phyloP scores from a whole-genome alignment of 2,329 filamentous ascomycete species.

The Fusarium coicis region DNA sequence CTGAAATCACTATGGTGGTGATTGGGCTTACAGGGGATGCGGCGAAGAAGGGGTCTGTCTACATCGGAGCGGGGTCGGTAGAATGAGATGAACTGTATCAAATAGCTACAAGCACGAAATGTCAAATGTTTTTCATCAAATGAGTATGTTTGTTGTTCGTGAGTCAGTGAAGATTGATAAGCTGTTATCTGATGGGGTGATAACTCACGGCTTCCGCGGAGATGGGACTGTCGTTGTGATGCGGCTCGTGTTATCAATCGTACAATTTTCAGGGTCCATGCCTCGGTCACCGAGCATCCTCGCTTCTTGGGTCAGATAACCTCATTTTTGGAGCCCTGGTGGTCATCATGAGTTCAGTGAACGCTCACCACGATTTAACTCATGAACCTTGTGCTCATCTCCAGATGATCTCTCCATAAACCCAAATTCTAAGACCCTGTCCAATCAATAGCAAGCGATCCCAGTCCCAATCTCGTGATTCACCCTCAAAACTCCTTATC shows the following conservation, averaged over 20 bases:
- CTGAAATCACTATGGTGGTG: slow-evolving; percentile 20
- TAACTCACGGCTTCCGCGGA: not conserved
- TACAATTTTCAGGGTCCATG: not conserved
- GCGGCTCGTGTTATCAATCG: not conserved
- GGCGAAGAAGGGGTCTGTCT: not conserved
- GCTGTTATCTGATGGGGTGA: slow-evolving; percentile 7
- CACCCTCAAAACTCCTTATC: slow-evolving; percentile 15
- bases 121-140: slow-evolving; percentile 19
- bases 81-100: slow-evolving; percentile 36
- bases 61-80: slow-evolving; percentile 6
- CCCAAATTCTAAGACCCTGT: not conserved
- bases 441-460: not conserved
- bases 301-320: not conserved
- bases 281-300: not conserved
- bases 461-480: slow-evolving; percentile 14
- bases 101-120: slow-evolving; percentile 32
- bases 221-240: not conserved
- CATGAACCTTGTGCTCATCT: not conserved
- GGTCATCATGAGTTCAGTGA: not conserved
- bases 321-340: not conserved
- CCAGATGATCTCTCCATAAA: not conserved
- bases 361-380: not conserved
- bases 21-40: slow-evolving; percentile 19
- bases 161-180: slow-evolving; percentile 17
- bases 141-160: not conserved